Base-by-base conservation (phyloP, 495 filamentous ascomycete genomes). In the Lasiosphaeriaceae sp. region DNA sequence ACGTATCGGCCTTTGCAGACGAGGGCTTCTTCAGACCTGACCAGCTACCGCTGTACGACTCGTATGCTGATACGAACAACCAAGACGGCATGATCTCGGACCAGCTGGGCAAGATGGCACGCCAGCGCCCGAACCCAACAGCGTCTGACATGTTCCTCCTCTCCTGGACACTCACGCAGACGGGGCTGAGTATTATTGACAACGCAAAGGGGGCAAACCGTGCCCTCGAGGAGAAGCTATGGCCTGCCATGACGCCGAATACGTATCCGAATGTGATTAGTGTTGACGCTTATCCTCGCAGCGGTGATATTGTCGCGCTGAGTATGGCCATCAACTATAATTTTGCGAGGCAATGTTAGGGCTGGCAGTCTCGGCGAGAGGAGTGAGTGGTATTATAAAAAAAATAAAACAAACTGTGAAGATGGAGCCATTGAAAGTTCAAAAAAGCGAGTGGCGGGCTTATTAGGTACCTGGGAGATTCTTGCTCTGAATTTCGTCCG, bases 291-390 rank as follows among this genome's bases (percentile, higher is more conserved):
- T 46, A 44, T 45, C 34, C n/a, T 0, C 16, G 2, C 0, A n/a
- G 41, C 17, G 51, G 51, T 1, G 51, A 44, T 20, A 24, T 54
- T 5, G 3, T 20, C 0, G 34, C 34, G 23, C 23, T 54, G 51
- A 37, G 23, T 20, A 41, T 41, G n/a, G 51, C 20, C 0, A 45
- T 54, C 14, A 54, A 46, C 26, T 54, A 41, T 21, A 21, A 19
- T 8, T 46, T 54, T 37, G 39, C 51, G n/a, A 23, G n/a, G 51
- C 21, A 46, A n/a, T 54, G 51, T 31, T 46, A 46, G 43, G 43
- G n/a, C n/a, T n/a, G n/a, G n/a, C n/a, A n/a, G n/a, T n/a, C n/a
- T n/a, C n/a, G n/a, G n/a, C n/a, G n/a, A n/a, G n/a, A n/a, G n/a
- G n/a, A n/a, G n/a, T n/a, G n/a, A n/a, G n/a, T n/a, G n/a, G n/a